These are phyloP conservation scores for Hawksworthiomyces lignivorus DNA, from an alignment of 2,329 filamentous ascomycete species.

Conservation along the genomic window DNA sequence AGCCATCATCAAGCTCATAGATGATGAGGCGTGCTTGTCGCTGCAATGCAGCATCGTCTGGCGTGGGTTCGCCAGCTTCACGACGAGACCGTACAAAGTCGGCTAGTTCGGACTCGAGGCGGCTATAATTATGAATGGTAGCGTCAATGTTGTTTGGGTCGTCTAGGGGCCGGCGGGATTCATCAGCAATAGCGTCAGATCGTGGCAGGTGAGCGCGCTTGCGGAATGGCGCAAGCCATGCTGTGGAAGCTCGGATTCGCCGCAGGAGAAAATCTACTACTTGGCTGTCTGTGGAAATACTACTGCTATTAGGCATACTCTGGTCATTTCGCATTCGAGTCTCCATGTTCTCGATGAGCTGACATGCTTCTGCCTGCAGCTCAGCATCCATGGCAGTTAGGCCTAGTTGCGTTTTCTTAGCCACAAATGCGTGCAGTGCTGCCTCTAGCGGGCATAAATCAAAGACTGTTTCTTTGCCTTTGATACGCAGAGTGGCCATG, in stretches of 20 bases:
- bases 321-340: conserved; percentile 19
- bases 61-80: conserved; percentile 36
- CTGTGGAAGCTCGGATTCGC: conserved; percentile 38
- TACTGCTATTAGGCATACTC: neutral
- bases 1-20: conserved; percentile 53
- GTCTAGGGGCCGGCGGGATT: conserved; percentile 36
- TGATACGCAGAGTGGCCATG: conserved; percentile 44
- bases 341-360: conserved; percentile 50
- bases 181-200: conserved; percentile 45
- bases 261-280: conserved; percentile 51
- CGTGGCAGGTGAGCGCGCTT: conserved; percentile 50
- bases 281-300: conserved; percentile 29
- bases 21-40: conserved; percentile 52
- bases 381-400: conserved; percentile 52
- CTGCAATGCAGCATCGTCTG: conserved; percentile 46
- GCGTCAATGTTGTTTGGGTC: conserved; percentile 51
- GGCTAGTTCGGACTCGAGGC: conserved; percentile 48
- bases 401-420: conserved; percentile 43
- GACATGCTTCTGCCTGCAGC: conserved; percentile 51
- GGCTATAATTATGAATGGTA: conserved; percentile 50
- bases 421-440: conserved; percentile 47
- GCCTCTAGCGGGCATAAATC: conserved; percentile 48
- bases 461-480: conserved; percentile 50
- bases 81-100: conserved; percentile 42
- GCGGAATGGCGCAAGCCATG: conserved; percentile 51